phyloP scores from a whole-genome alignment of 352 stramenopile genomes.

The Lagenidium giganteum region DNA sequence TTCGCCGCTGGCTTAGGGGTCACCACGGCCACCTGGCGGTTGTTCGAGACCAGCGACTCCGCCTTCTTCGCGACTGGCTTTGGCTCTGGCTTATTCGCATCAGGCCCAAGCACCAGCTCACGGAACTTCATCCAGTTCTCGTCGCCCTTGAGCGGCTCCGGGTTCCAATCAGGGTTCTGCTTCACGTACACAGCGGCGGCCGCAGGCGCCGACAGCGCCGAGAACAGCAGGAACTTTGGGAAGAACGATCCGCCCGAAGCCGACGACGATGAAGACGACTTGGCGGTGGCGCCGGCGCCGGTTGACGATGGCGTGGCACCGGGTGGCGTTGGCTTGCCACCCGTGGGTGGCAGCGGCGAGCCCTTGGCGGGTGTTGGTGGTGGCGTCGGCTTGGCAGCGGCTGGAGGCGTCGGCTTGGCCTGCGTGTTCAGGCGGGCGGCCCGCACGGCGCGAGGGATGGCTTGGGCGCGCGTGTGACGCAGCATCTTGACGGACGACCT shows the following conservation, averaged over 20 bases:
- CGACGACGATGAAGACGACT: constrained; percentile 22
- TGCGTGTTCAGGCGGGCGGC: constrained; percentile 8
- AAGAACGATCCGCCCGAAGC: constrained; percentile 34
- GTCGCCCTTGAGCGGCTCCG: constrained; percentile 45
- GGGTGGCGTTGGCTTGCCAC: constrained; percentile 5
- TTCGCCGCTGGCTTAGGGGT: constrained; percentile 11
- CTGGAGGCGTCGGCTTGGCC: background rate
- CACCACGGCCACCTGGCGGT: constrained; percentile 6
- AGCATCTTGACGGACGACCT: constrained; percentile 9
- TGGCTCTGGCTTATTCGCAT: constrained; percentile 1
- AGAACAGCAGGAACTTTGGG: constrained; percentile 43
- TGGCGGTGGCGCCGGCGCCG: constrained; percentile 8
- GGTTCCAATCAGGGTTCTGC: constrained; percentile 79
- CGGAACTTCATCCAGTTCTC: constrained; percentile 71
- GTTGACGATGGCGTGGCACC: background rate
- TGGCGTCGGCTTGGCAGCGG: constrained; percentile 4
- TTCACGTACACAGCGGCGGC: constrained; percentile 63
- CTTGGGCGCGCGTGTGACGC: constrained; percentile 1
- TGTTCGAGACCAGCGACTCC: background rate
- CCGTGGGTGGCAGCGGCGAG: background rate
- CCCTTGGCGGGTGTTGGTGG: background rate
- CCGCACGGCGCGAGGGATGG: constrained; percentile 9
- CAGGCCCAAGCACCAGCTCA: constrained; percentile 54
- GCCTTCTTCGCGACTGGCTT: constrained; percentile 1
- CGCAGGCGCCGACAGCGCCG: constrained; percentile 39